These are phyloP conservation scores for Rutidosis leptorrhynchoides DNA, from an alignment of 129 eudicot genomes.

Conservation along the genomic window DNA sequence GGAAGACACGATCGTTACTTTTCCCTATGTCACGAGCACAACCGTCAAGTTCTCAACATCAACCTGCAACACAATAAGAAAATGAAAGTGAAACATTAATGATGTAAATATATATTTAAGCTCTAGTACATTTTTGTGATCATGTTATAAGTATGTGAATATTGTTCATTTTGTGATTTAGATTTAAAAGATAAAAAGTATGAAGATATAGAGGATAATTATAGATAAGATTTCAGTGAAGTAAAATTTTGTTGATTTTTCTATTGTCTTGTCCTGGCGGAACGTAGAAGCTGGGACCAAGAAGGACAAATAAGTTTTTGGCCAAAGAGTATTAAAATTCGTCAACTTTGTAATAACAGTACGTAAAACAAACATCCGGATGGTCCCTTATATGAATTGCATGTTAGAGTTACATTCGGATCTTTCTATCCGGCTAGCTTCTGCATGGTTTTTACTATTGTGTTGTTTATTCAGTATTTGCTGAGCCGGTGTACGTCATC, in stretches of 20 bases:
- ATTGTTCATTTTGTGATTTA: conserved; percentile 6
- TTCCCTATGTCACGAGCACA: conserved; percentile 29
- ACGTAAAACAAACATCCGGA: too few species aligned
- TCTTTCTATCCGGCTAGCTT: background rate
- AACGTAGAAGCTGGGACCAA: conserved; percentile 14
- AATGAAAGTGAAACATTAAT: background rate
- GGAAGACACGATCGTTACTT: conserved; percentile 26
- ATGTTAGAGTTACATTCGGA: too few species aligned
- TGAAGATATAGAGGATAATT: conserved; percentile 2
- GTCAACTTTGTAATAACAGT: too few species aligned
- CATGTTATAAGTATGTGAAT: conserved; percentile 1
- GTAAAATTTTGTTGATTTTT: background rate
- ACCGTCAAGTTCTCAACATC: conserved; percentile 32
- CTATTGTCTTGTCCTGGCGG: conserved; percentile 2
- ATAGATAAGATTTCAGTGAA: background rate
- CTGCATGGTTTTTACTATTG: background rate
- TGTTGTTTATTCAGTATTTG: too few species aligned
- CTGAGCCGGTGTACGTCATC: too few species aligned
- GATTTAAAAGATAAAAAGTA: background rate
- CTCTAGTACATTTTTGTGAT: conserved; percentile 17
- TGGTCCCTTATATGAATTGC: too few species aligned
- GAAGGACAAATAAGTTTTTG: conserved; percentile 9
- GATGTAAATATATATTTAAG: conserved; percentile 25
- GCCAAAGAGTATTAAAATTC: too few species aligned
- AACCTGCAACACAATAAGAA: conserved; percentile 43